phyloP scores from a whole-genome alignment of 768 basidiomycete species.

The Suillus lakei region DNA sequence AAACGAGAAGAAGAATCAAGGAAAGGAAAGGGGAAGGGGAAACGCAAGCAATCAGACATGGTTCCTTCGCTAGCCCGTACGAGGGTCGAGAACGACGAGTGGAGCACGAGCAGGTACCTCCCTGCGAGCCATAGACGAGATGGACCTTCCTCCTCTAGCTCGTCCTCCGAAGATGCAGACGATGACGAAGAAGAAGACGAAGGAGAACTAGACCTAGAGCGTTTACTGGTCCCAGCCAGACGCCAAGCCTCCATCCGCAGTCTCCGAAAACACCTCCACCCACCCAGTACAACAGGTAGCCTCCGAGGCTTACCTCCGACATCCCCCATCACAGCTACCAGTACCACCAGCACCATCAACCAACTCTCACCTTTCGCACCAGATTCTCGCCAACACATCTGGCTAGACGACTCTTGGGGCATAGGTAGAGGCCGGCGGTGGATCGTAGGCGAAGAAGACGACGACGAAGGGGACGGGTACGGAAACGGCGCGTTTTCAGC shows the following conservation, averaged over 20 bases:
- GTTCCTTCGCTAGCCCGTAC: constrained; percentile 71
- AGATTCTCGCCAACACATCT: constrained; percentile 13
- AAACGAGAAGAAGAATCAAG: constrained; percentile 22
- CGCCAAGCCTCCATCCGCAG: constrained; percentile 77
- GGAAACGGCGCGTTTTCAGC: constrained; percentile 26
- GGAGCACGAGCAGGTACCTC: constrained; percentile 43
- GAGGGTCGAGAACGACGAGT: constrained; percentile 60
- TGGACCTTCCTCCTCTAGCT: constrained; percentile 25
- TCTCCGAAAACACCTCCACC: constrained; percentile 63
- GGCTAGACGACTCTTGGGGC: constrained; percentile 28
- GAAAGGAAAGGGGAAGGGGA: constrained; percentile 31
- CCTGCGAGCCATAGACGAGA: constrained; percentile 10
- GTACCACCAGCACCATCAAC: neutral
- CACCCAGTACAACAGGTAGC: constrained; percentile 14
- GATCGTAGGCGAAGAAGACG: constrained; percentile 31
- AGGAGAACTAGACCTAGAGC: constrained; percentile 66
- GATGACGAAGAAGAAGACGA: constrained; percentile 53
- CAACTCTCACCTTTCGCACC: constrained; percentile 20
- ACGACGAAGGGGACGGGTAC: constrained; percentile 33
- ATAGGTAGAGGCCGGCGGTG: constrained; percentile 27
- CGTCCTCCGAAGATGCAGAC: constrained; percentile 31
- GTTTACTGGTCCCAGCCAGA: constrained; percentile 70
- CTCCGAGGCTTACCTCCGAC: constrained; percentile 19
- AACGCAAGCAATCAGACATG: constrained; percentile 39
- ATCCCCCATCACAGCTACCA: constrained; percentile 21